A percentile compares a stretch with the other conserved stretches of the same genome.
Evolutionary conservation across 108 stramenopile genomes (phyloP).

Genomic region (Fragilariopsis cylindrus): DNA sequence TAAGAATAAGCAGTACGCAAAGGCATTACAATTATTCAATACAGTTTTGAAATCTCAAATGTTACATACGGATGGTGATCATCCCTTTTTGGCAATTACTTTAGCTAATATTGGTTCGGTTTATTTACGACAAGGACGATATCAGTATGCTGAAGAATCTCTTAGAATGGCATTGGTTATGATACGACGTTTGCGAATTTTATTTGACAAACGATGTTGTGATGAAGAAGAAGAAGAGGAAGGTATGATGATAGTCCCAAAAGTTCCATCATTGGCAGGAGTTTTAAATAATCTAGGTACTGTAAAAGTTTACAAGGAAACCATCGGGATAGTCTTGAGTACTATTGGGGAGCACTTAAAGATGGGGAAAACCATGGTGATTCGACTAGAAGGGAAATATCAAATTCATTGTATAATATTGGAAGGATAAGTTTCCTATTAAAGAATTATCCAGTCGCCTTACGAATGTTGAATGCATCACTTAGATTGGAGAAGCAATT

Average conservation of each 20-base stretch:
- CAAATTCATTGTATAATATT: conserved; percentile 60
- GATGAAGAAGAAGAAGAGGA: conserved; percentile 1
- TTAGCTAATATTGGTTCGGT: conserved; percentile 36
- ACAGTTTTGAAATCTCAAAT: conserved; percentile 29
- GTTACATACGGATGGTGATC: conserved; percentile 11
- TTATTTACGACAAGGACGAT: conserved; percentile 23
- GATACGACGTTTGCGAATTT: conserved; percentile 4
- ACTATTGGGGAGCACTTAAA: conserved; percentile 23
- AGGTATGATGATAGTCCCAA: conserved; percentile 1
- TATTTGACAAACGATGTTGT: background rate
- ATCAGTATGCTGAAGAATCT: conserved; percentile 18
- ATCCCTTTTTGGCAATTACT: conserved; percentile 28
- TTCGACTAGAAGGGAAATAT: conserved; percentile 28
- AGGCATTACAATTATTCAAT: conserved; percentile 32
- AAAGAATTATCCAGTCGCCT: conserved; percentile 49
- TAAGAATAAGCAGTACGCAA: conserved; percentile 7
- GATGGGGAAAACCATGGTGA: conserved; percentile 9
- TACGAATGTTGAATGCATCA: conserved; percentile 28
- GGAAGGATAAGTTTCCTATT: conserved; percentile 53
- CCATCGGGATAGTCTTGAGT: conserved; percentile 19
- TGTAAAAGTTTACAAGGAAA: conserved; percentile 23
- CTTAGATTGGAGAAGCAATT: conserved; percentile 22
- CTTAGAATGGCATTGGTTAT: conserved; percentile 24
- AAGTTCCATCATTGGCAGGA: conserved; percentile 17
- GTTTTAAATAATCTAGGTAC: conserved; percentile 47